Base-by-base conservation (phyloP, 2,329 filamentous ascomycete species). In the Onygena corvina region DNA sequence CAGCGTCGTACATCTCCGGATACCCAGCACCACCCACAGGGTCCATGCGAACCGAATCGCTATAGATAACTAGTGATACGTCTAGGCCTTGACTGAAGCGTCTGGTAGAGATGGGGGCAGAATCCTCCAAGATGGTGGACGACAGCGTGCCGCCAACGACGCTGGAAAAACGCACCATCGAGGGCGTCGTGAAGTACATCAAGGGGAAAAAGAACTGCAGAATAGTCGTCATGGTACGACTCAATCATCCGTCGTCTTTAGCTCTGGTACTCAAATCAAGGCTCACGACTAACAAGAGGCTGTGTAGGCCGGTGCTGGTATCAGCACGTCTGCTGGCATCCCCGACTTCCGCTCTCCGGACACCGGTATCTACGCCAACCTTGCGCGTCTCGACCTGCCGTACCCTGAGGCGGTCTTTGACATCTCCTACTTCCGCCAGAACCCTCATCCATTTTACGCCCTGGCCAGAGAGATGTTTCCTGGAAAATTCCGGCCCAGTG, bases 401-500 rank as follows among this genome's bases (percentile, higher is more conserved):
- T 83, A 90, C 59, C 83, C 90, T 18, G 88, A 96, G 68, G 89
- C 87, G 29, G 87, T 96, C 38, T 96, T 98, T 67, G 88, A 94
- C 61, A 90, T 98, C 55, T 73, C 74, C 51, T 98, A 86, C 72
- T 98, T 98, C 70, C 77, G 83, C 53, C 62, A 81, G 36, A 84
- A 94, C 56, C 92, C 92, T 0, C 74, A 81, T 27, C 89, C 92
- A 0, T 98, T 98, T 71, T 98, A 96, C 66, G 79, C 86, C 1
- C 76, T 98, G 30, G 90, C 90, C 11, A 84, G 84, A 59, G 92
- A 96, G 67, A 76, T 98, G 3, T 94, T 94, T 61, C 92, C 92
- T 0, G 90, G 89, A 14, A 84, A 83, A 59, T 95, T 85, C 69
- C 76, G 82, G 49, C 92, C 92, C 0, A 98, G 92, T 1, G 73